These are phyloP conservation scores for Trametes polyzona DNA, from an alignment of 1,284 basidiomycete genomes.

Conservation along the genomic window DNA sequence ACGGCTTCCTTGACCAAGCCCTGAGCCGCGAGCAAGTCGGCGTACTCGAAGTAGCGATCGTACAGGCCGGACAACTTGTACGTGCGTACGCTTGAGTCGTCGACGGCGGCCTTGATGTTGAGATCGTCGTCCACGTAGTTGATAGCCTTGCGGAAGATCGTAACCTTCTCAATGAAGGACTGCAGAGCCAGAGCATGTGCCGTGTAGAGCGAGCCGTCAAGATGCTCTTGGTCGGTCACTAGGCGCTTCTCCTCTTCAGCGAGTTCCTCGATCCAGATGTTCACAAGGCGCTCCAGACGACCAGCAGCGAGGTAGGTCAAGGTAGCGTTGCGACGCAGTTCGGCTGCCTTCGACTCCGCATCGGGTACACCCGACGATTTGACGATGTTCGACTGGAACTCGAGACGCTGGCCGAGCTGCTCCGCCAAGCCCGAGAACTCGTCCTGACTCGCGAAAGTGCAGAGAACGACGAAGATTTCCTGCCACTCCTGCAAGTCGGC, in stretches of 20 bases:
- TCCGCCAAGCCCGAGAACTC: conserved; percentile 90
- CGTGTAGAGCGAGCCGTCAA: conserved; percentile 71
- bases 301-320: conserved; percentile 92
- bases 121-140: conserved; percentile 88
- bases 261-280: conserved; percentile 94
- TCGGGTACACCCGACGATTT: conserved; percentile 54
- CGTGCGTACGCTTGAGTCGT: conserved; percentile 57
- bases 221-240: conserved; percentile 48
- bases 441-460: conserved; percentile 88
- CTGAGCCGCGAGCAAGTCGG: conserved; percentile 89
- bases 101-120: conserved; percentile 32
- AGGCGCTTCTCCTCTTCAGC: conserved; percentile 78
- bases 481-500: conserved; percentile 96
- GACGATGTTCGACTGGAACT: conserved; percentile 75
- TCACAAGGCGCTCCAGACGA: conserved; percentile 86
- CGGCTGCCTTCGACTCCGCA: conserved; percentile 48
- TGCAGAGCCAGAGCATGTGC: conserved; percentile 91
- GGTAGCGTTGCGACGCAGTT: conserved; percentile 87
- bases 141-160: conserved; percentile 91
- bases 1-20: conserved; percentile 87
- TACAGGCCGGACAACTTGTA: conserved; percentile 90
- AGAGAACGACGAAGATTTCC: conserved; percentile 96
- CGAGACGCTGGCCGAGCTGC: conserved; percentile 90
- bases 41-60: conserved; percentile 95
- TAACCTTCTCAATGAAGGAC: conserved; percentile 96